Evolutionary conservation across 2,329 filamentous ascomycete genomes (phyloP).

Genomic region (Monosporascus sp.): DNA sequence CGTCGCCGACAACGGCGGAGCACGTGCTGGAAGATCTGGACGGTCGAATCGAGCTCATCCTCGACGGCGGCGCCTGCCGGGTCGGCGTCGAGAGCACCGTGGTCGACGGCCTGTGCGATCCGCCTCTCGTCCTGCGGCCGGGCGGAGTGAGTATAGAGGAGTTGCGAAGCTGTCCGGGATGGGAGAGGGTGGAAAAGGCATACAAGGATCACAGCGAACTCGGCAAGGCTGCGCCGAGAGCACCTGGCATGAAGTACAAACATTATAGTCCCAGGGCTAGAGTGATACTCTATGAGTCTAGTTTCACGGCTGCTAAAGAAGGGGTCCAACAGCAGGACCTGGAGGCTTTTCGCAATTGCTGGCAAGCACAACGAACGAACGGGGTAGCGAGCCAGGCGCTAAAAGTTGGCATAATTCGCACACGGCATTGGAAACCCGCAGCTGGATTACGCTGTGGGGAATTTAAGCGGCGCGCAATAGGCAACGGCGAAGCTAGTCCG

Average conservation of each 20-base stretch:
- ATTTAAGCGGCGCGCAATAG: conserved; percentile 24
- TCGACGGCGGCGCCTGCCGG: conserved; percentile 80
- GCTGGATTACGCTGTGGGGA: conserved; percentile 33
- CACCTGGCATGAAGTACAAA: conserved; percentile 98
- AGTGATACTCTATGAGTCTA: conserved; percentile 74
- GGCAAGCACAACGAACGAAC: conserved; percentile 11
- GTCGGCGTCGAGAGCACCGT: conserved; percentile 97
- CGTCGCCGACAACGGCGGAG: conserved; percentile 83
- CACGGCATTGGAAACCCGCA: conserved; percentile 44
- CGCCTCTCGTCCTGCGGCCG: conserved; percentile 77
- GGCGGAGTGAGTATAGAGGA: conserved; percentile 83
- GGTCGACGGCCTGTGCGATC: conserved; percentile 78
- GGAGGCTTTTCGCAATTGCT: conserved; percentile 8
- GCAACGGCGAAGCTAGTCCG: conserved; percentile 15
- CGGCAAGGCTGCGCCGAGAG: conserved; percentile 63
- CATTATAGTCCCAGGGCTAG: conserved; percentile 91
- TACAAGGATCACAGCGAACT: conserved; percentile 73
- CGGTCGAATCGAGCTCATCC: conserved; percentile 76
- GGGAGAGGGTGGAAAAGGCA: conserved; percentile 71
- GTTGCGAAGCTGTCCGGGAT: conserved; percentile 67
- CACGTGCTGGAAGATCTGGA: conserved; percentile 84
- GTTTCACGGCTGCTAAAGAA: conserved; percentile 27
- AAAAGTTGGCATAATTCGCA: conserved; percentile 51
- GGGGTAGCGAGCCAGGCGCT: conserved; percentile 5
- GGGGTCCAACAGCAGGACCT: conserved; percentile 34